A percentile compares a stretch with the other conserved stretches of the same genome.
Evolutionary conservation across 768 basidiomycete species (phyloP).

Genomic region (Suillus subalutaceus): DNA sequence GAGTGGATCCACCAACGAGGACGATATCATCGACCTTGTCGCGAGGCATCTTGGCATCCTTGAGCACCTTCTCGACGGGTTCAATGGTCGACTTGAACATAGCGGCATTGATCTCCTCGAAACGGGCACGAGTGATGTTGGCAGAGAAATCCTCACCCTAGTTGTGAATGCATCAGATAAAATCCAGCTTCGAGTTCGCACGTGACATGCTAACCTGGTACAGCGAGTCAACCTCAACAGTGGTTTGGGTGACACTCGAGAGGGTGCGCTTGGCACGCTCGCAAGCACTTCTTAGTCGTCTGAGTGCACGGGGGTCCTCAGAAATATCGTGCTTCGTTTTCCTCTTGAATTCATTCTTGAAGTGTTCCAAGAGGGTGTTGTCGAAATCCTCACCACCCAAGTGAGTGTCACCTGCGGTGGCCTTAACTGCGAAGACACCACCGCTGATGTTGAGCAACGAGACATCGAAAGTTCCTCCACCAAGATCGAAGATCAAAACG

Average conservation of each 20-base stretch:
- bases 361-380: constrained; percentile 96
- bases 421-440: constrained; percentile 99
- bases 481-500: constrained; percentile 99
- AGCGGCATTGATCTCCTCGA: constrained; percentile 97
- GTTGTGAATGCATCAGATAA: constrained; percentile 15
- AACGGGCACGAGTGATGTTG: constrained; percentile 98
- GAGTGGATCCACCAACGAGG: constrained; percentile 99
- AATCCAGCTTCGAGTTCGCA: background rate
- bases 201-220: constrained; percentile 65
- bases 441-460: constrained; percentile 97
- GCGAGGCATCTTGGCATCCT: constrained; percentile 97
- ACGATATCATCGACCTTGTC: constrained; percentile 99
- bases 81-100: constrained; percentile 98
- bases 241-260: constrained; percentile 97
- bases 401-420: constrained; percentile 99
- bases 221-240: constrained; percentile 98
- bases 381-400: constrained; percentile 99
- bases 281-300: constrained; percentile 95
- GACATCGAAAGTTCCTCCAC: constrained; percentile 99
- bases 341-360: constrained; percentile 99
- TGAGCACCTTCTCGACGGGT: constrained; percentile 98
- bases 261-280: constrained; percentile 99
- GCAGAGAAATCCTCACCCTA: constrained; percentile 98
- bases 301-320: constrained; percentile 93
- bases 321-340: constrained; percentile 98